Conservation (phyloP, 2,329 filamentous ascomycete species). For the Orbilia quercus region DNA sequence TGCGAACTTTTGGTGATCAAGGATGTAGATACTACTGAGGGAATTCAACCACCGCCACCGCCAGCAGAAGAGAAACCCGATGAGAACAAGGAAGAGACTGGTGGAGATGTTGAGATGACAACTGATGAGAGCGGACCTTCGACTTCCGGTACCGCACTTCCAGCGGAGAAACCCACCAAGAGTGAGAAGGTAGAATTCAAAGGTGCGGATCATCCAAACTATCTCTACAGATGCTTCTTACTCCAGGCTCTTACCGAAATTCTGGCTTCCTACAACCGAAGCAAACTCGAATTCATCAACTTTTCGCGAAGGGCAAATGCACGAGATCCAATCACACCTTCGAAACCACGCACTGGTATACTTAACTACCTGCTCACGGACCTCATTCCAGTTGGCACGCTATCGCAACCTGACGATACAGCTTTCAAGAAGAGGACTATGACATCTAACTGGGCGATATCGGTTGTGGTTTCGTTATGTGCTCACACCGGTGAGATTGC, state of each 20-base stretch:
- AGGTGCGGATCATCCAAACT: slow-evolving; percentile 91
- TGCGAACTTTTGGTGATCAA: slow-evolving; percentile 78
- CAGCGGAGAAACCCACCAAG: slow-evolving; percentile 70
- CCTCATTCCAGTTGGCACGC: slow-evolving; percentile 70
- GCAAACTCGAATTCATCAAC: slow-evolving; percentile 99
- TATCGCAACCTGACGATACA: slow-evolving; percentile 79
- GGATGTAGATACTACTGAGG: slow-evolving; percentile 63
- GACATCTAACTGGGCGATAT: slow-evolving; percentile 86
- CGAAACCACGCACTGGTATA: slow-evolving; percentile 91
- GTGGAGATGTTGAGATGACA: slow-evolving; percentile 68
- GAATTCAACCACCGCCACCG: slow-evolving; percentile 39
- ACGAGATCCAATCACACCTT: slow-evolving; percentile 80
- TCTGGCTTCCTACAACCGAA: slow-evolving; percentile 88
- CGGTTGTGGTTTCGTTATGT: slow-evolving; percentile 85
- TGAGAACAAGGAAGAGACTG: slow-evolving; percentile 52
- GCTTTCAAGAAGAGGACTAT: slow-evolving; percentile 83
- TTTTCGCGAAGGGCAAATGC: slow-evolving; percentile 92
- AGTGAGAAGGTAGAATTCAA: slow-evolving; percentile 81
- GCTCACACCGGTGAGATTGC: slow-evolving; percentile 84
- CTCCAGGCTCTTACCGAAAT: slow-evolving; percentile 92
- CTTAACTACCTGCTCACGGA: slow-evolving; percentile 92
- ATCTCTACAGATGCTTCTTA: slow-evolving; percentile 94
- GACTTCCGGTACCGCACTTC: slow-evolving; percentile 61
- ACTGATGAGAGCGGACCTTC: slow-evolving; percentile 59
- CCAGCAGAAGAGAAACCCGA: slow-evolving; percentile 51